Evolutionary conservation across 2,329 filamentous ascomycete genomes (phyloP).

Genomic region (Botrytis porri): DNA sequence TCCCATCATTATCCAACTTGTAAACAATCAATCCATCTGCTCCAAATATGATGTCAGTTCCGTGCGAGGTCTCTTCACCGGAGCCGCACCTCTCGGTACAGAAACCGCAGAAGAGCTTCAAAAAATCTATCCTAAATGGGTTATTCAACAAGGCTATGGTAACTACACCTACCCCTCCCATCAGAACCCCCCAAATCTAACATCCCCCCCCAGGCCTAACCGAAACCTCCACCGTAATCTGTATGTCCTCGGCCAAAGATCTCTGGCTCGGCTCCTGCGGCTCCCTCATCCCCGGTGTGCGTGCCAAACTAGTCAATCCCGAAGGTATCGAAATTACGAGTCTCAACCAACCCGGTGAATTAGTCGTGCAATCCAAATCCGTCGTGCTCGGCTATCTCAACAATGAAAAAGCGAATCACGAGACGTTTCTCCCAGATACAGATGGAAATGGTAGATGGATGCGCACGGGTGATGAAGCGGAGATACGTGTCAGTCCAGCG

Average conservation of each 20-base stretch:
- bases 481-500: slow-evolving; percentile 59
- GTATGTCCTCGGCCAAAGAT: slow-evolving; percentile 58
- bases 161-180: slow-evolving; percentile 24
- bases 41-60: slow-evolving; percentile 69
- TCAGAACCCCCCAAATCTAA: not conserved
- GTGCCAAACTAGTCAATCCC: slow-evolving; percentile 62
- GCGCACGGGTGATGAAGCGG: slow-evolving; percentile 80
- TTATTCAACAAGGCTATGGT: slow-evolving; percentile 70
- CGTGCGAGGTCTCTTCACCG: slow-evolving; percentile 64
- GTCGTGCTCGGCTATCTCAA: slow-evolving; percentile 82
- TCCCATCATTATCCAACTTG: slow-evolving; percentile 75
- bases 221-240: slow-evolving; percentile 71
- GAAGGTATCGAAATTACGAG: slow-evolving; percentile 69
- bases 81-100: slow-evolving; percentile 73
- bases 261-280: slow-evolving; percentile 71
- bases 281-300: slow-evolving; percentile 61
- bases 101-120: slow-evolving; percentile 67
- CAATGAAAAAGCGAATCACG: slow-evolving; percentile 76
- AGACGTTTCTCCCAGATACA: slow-evolving; percentile 68
- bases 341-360: slow-evolving; percentile 70
- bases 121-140: slow-evolving; percentile 60
- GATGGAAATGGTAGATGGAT: slow-evolving; percentile 64
- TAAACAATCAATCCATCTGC: slow-evolving; percentile 59
- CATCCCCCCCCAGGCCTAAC: slow-evolving; percentile 56
- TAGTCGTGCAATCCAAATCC: slow-evolving; percentile 73